Evolutionary conservation across 164 flowering plant genomes (phyloP), one percentile per base, ranked within the genome.

Genomic region (Berberis vulgaris): DNA sequence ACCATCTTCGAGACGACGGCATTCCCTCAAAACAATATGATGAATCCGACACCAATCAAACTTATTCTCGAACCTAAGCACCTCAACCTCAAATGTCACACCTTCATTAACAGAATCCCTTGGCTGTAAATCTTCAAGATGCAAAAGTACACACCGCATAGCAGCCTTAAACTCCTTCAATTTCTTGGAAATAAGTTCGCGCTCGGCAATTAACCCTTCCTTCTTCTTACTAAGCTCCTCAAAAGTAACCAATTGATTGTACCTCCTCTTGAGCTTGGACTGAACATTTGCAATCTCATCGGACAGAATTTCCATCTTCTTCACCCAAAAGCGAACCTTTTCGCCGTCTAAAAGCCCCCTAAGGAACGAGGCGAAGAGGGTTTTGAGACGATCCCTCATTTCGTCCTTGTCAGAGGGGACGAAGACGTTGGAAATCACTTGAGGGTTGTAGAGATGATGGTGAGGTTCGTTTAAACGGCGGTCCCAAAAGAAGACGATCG

Each of bases 1-100:
- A 3, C 91, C 87, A 45, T 74, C 94, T 5, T 82, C 83, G 26
- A 91, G 77, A 73, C 99, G 63, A 58, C 78, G 68, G 50, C 84
- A 71, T 69, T 94, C 97, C 70, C 97, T 65, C 73, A 57, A 42
- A 54, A 91, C 73, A 59, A 85, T 13, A 41, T 58, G 47, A 68
- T 82, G 76, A 66, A 89, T 71, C 64, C 65, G 76, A 10, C 61
- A 49, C 96, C 91, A 87, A 67, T 82, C 69, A 46, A 69, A 59
- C 8, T 66, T 72, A 8, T 73, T 77, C 7, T 45, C 54, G 38
- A 79, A 71, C 61, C 57, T 54, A 59, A 86, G 75, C 42, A 78
- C 68, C 43, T 62, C 67, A 40, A 68, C 66, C 43, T 45, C 26
- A 26, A 26, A 26, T 26, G 26, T 62, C 45, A 5, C 65, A 39